Base-by-base conservation (phyloP, 148 eudicot species). In the Camellia granthamiana region DNA sequence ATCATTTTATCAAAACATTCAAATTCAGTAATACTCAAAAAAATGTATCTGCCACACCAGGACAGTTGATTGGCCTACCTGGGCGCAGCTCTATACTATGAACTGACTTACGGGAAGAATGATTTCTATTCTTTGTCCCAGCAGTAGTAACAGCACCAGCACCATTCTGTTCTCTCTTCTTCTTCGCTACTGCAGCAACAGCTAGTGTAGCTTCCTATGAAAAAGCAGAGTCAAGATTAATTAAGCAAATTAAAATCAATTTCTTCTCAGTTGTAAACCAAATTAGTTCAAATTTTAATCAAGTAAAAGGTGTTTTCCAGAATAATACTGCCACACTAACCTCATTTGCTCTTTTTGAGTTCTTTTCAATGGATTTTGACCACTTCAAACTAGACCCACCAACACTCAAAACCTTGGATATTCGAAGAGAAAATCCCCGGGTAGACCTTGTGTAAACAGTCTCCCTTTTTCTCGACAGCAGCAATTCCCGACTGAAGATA, bases 311-410 rank as follows among this genome's bases (percentile, higher is more conserved):
- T 49, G 19, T 10, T 61, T 76, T 23, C 63, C 30, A 73, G 72
- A 64, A 59, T 13, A 72, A 13, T 18, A 77, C 44, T 71, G 43
- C 58, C 76, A 72, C 11, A 85, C 95, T 80, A 87, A 96, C 99
- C 98, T 91, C 93, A 78, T 89, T 90, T 79, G 87, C 91, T 80
- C 91, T 90, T 83, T 81, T 96, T 13, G 93, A 88, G 78, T 87
- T 89, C 80, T 74, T 90, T 80, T 93, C 98, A 80, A 93, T 88
- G 78, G 99, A 92, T 76, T 91, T 96, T 82, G 99, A 93, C 99
- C 99, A 93, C 87, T 96, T 96, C 84, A 93, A 84, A 90, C 93
- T 91, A 77, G 88, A 81, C 78, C 98, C 95, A 81, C 88, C 91
- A 89, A 96, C 89, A 89, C 99, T 90, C 75, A 90, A 79, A 46